phyloP scores from a whole-genome alignment of 2,329 filamentous ascomycete species.

The Apiospora kogelbergensis region DNA sequence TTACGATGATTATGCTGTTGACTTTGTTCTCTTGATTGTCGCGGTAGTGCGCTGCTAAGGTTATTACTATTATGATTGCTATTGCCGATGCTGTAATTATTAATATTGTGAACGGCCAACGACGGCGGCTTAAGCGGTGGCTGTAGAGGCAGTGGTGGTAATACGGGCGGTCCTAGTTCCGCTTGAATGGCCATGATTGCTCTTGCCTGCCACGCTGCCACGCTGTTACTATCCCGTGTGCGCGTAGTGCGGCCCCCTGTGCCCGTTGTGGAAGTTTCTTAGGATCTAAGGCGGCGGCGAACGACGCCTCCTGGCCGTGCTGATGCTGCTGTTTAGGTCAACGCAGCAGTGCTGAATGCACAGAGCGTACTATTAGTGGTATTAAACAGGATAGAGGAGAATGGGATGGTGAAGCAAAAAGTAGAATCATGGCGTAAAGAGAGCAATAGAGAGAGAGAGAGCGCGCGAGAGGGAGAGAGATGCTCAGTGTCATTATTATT shows the following conservation, averaged over 20 bases:
- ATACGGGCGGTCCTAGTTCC: not conserved
- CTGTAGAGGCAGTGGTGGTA: not conserved
- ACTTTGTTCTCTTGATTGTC: not conserved
- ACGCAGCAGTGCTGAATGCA: not conserved
- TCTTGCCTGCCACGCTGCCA: not conserved
- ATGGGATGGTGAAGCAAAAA: not conserved
- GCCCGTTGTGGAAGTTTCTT: not conserved
- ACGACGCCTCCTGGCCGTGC: not conserved
- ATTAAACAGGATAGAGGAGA: not conserved
- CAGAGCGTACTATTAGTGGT: not conserved
- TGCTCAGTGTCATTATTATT: not conserved
- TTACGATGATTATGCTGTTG: not conserved
- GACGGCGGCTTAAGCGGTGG: not conserved
- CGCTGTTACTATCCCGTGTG: not conserved
- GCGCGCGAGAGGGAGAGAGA: not conserved
- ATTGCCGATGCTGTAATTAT: not conserved
- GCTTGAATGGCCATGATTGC: slow-evolving; percentile 1
- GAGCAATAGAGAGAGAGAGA: no score
- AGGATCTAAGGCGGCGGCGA: not conserved
- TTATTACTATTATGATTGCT: not conserved
- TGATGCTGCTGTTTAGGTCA: not conserved
- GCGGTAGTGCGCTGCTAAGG: not conserved
- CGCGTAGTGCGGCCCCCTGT: not conserved
- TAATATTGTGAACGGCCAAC: not conserved
- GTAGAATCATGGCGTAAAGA: not conserved